phyloP scores from a whole-genome alignment of 2,329 filamentous ascomycete species.

The Diaporthe capsici region DNA sequence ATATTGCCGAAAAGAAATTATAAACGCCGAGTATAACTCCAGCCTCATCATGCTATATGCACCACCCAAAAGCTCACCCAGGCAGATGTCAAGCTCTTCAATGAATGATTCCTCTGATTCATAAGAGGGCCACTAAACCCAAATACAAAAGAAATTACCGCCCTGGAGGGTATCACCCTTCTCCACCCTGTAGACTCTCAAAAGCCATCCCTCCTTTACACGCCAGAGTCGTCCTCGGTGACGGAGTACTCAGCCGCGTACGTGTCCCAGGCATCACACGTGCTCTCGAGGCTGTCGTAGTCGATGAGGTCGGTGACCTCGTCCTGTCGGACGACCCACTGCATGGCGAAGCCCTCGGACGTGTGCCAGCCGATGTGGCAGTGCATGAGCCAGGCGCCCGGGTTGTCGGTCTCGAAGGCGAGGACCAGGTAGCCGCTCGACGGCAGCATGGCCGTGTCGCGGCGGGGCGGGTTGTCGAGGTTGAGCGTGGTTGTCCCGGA shows the following conservation, averaged over 20 bases:
- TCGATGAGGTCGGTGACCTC: slow-evolving; percentile 48
- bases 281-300: slow-evolving; percentile 46
- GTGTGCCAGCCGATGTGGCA: slow-evolving; percentile 67
- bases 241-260: slow-evolving; percentile 47
- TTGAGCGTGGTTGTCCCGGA: slow-evolving; percentile 49
- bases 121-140: neutral
- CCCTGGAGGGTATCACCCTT: too few species aligned
- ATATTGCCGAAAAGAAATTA: neutral
- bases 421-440: slow-evolving; percentile 62
- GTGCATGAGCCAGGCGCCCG: slow-evolving; percentile 62
- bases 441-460: slow-evolving; percentile 63
- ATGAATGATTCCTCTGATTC: neutral
- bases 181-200: neutral
- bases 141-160: neutral
- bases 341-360: slow-evolving; percentile 64
- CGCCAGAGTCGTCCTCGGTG: slow-evolving; percentile 52
- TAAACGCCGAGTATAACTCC: slow-evolving; percentile 7
- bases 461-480: slow-evolving; percentile 60
- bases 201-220: slow-evolving; percentile 44
- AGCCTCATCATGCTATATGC: slow-evolving; percentile 6
- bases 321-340: slow-evolving; percentile 60
- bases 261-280: slow-evolving; percentile 49
- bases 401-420: slow-evolving; percentile 66
- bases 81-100: neutral
- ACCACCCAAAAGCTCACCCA: neutral